Evolutionary conservation across 225 moss, liverwort and hornwort species (phyloP).

Genomic region (Polytrichum commune): DNA sequence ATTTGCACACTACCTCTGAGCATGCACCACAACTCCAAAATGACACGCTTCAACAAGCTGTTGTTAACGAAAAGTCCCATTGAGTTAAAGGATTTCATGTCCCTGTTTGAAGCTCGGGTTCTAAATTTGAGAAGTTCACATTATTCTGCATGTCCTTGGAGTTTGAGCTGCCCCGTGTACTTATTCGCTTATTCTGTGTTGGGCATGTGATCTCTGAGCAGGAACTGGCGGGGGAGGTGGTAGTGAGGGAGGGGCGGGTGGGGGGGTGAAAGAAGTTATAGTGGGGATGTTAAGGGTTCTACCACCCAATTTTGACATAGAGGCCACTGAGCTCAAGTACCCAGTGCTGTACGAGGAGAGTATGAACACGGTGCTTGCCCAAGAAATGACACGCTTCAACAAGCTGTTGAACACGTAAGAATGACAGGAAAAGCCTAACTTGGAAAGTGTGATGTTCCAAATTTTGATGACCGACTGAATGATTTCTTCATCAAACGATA

Average conservation of each 20-base stretch:
- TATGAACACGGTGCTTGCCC: conserved; percentile 89
- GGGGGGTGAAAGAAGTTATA: conserved; percentile 58
- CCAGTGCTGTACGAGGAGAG: conserved; percentile 89
- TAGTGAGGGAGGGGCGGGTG: conserved; percentile 35
- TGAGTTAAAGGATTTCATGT: too few species aligned
- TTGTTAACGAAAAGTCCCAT: too few species aligned
- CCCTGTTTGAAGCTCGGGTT: too few species aligned
- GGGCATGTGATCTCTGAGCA: not conserved
- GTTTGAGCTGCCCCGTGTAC: not conserved
- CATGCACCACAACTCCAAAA: too few species aligned
- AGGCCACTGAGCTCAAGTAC: conserved; percentile 80
- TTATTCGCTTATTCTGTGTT: not conserved
- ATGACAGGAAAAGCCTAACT: not conserved
- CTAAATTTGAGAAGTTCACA: too few species aligned
- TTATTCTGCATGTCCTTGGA: too few species aligned
- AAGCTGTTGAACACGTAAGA: conserved; percentile 64
- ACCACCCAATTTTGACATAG: conserved; percentile 80
- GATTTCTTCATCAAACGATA: conserved; percentile 2
- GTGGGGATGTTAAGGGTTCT: conserved; percentile 57
- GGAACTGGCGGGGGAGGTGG: conserved; percentile 32
- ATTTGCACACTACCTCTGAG: too few species aligned
- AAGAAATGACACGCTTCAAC: conserved; percentile 98
- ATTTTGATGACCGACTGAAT: not conserved
- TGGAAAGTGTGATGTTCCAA: not conserved
- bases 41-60: too few species aligned